A percentile compares a stretch with the other conserved stretches of the same genome.
These are phyloP conservation scores for Mollisiaceae sp. DNA, from an alignment of 2,329 filamentous ascomycete species.

Conservation along the genomic window DNA sequence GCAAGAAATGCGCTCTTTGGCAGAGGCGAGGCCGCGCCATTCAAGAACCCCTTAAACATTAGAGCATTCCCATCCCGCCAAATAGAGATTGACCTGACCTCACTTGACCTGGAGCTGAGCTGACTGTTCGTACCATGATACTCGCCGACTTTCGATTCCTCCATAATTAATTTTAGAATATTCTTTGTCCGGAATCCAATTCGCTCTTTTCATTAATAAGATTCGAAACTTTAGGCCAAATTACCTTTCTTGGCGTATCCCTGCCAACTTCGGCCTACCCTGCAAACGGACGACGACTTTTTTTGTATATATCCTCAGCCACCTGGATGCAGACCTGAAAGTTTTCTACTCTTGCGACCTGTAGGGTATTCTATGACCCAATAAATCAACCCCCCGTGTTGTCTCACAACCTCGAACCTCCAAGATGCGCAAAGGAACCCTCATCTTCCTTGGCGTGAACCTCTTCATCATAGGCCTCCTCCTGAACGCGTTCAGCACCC, in stretches of 20 bases:
- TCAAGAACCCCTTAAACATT: not conserved
- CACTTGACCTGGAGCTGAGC: not conserved
- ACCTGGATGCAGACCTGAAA: conserved; percentile 1
- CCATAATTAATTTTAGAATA: conserved; percentile 3
- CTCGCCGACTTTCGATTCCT: conserved; percentile 4
- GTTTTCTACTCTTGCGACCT: not conserved
- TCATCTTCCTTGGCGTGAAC: conserved; percentile 57
- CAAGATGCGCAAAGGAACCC: conserved; percentile 43
- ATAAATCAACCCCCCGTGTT: not conserved
- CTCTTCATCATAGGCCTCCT: conserved; percentile 67
- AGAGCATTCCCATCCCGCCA: not conserved
- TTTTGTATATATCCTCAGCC: conserved; percentile 10
- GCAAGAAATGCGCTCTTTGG: not conserved
- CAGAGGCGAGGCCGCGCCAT: conserved; percentile 3
- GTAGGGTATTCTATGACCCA: conserved; percentile 4
- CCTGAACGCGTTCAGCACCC: conserved; percentile 70
- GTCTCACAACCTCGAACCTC: not conserved
- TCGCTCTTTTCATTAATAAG: not conserved
- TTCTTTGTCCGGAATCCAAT: not conserved
- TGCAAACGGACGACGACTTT: conserved; percentile 1
- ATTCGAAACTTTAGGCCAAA: not conserved
- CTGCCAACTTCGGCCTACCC: not conserved
- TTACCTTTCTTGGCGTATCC: conserved; percentile 9
- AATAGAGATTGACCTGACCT: not conserved
- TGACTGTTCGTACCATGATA: not conserved